These are phyloP conservation scores for Closterium sp. DNA, from an alignment of 139 green algal species.

Conservation along the genomic window DNA sequence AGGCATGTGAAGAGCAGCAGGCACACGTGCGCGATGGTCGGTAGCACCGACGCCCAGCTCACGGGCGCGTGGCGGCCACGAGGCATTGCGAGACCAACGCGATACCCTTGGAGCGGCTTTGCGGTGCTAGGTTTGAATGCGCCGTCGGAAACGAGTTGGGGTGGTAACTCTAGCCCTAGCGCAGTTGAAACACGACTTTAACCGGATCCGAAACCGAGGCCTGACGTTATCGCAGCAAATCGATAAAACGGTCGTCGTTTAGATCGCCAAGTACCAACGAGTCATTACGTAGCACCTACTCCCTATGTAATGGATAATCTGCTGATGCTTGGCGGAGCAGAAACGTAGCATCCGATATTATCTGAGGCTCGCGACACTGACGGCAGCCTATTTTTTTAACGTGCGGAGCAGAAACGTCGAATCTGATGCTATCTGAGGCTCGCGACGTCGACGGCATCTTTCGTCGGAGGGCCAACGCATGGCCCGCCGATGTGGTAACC, in stretches of 20 bases:
- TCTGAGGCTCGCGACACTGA: not conserved
- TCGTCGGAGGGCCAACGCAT: not conserved
- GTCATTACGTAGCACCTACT: not conserved
- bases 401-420: not conserved
- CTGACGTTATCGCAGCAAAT: not conserved
- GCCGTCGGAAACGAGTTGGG: not conserved
- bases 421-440: not conserved
- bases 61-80: not conserved
- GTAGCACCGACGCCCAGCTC: not conserved
- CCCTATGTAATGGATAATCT: not conserved
- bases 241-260: not conserved
- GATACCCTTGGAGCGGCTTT: not conserved
- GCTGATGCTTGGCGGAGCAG: not conserved
- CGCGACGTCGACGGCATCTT: not conserved
- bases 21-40: not conserved
- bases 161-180: not conserved
- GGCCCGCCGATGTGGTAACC: not conserved
- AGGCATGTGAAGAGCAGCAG: conserved; percentile 25
- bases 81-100: not conserved
- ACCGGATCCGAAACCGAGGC: not conserved
- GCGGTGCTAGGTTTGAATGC: no score
- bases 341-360: not conserved
- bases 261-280: not conserved
- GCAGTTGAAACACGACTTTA: not conserved
- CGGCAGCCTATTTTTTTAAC: no score